A percentile compares a stretch with the other conserved stretches of the same genome.
phyloP scores from a whole-genome alignment of 2,329 filamentous ascomycete species.

The Botrytis deweyae region DNA sequence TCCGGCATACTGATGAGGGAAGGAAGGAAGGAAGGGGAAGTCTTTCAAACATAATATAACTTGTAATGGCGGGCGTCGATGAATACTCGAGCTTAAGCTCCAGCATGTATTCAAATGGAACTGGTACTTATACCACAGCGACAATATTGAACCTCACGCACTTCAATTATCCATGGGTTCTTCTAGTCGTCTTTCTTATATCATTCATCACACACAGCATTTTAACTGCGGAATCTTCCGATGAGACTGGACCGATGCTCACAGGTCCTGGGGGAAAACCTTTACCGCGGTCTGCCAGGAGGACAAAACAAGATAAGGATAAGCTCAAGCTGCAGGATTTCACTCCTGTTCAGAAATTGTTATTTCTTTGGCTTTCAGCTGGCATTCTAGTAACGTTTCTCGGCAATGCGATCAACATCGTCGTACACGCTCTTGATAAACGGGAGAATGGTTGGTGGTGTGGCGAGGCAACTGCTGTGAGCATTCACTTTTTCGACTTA shows the following conservation, averaged over 20 bases:
- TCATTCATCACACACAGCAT: conserved; percentile 63
- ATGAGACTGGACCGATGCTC: conserved; percentile 43
- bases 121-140: conserved; percentile 20
- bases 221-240: conserved; percentile 46
- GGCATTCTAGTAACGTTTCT: conserved; percentile 73
- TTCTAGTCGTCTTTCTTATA: conserved; percentile 62
- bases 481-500: conserved; percentile 38
- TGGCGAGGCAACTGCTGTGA: conserved; percentile 72
- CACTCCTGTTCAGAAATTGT: conserved; percentile 63
- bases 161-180: conserved; percentile 59
- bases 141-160: conserved; percentile 37
- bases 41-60: conserved; percentile 28
- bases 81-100: conserved; percentile 31
- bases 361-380: conserved; percentile 74
- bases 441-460: conserved; percentile 76
- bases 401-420: conserved; percentile 70
- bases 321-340: conserved; percentile 51
- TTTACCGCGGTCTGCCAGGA: conserved; percentile 54
- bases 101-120: conserved; percentile 25
- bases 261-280: conserved; percentile 88
- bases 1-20: conserved; percentile 37
- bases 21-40: conserved; percentile 27
- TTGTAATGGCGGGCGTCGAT: conserved; percentile 37
- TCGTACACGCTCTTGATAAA: conserved; percentile 68
- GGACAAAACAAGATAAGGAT: conserved; percentile 47